Evolutionary conservation across 2,329 filamentous ascomycete species (phyloP).

Genomic region (Mycocentrospora acerina): DNA sequence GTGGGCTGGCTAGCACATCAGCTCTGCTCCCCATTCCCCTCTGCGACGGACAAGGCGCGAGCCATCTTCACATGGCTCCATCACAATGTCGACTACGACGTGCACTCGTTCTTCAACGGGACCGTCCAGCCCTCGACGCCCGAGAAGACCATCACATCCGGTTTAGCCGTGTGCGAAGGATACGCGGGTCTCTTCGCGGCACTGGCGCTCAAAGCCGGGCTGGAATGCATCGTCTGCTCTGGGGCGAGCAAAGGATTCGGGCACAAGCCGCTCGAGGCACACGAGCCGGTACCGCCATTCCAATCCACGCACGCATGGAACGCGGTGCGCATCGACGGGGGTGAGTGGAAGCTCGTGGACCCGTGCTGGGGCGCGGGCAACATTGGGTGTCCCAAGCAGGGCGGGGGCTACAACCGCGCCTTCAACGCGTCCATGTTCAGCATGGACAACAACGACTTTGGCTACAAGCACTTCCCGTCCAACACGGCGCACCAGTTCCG

Average conservation of each 20-base stretch:
- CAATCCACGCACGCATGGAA: constrained; percentile 85
- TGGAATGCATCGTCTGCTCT: constrained; percentile 72
- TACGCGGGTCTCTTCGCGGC: constrained; percentile 82
- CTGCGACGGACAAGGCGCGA: constrained; percentile 84
- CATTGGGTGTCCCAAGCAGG: constrained; percentile 44
- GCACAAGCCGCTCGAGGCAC: constrained; percentile 62
- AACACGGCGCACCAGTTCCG: constrained; percentile 72
- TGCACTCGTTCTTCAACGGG: constrained; percentile 73
- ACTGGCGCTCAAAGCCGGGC: constrained; percentile 74
- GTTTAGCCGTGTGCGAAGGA: constrained; percentile 86
- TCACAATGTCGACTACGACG: constrained; percentile 88
- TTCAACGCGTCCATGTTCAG: constrained; percentile 64
- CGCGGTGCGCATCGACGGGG: constrained; percentile 81
- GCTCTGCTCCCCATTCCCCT: constrained; percentile 77
- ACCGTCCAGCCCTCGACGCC: constrained; percentile 68
- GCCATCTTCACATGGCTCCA: constrained; percentile 95
- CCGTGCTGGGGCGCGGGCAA: constrained; percentile 89
- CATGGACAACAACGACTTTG: constrained; percentile 76
- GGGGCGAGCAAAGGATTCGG: constrained; percentile 89
- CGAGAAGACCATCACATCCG: constrained; percentile 70
- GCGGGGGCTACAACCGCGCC: constrained; percentile 59
- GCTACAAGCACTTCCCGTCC: constrained; percentile 73
- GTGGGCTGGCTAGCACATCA: constrained; percentile 74
- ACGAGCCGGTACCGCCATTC: constrained; percentile 65
- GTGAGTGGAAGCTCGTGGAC: constrained; percentile 89